phyloP scores from a whole-genome alignment of 257 asterid genomes.

The Lavandula angustifolia region DNA sequence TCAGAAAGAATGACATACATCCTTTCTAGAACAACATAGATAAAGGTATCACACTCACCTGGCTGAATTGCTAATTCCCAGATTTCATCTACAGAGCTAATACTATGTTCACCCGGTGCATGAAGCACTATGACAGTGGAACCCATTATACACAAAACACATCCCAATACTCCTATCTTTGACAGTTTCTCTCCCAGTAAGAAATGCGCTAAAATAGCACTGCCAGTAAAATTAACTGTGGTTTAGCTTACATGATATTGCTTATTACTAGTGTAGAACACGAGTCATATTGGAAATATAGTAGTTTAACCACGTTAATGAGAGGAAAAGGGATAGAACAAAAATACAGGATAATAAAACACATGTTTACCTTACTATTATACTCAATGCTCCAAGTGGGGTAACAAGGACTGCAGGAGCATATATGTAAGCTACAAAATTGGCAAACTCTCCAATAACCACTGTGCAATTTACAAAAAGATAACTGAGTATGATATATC shows the following conservation, averaged over 20 bases:
- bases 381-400: slow-evolving; percentile 83
- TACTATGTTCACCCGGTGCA: slow-evolving; percentile 80
- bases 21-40: neutral
- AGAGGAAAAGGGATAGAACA: neutral
- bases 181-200: slow-evolving; percentile 64
- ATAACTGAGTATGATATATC: slow-evolving; percentile 3
- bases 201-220: slow-evolving; percentile 82
- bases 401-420: slow-evolving; percentile 91
- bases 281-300: neutral
- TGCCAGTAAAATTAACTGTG: slow-evolving; percentile 36
- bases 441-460: slow-evolving; percentile 76
- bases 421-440: slow-evolving; percentile 74
- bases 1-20: neutral
- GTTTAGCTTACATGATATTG: slow-evolving; percentile 17
- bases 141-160: slow-evolving; percentile 73
- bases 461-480: slow-evolving; percentile 44
- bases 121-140: slow-evolving; percentile 76
- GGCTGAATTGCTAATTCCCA: slow-evolving; percentile 82
- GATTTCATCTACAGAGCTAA: slow-evolving; percentile 74
- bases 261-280: slow-evolving; percentile 2
- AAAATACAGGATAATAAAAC: neutral
- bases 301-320: slow-evolving; percentile 6
- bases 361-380: slow-evolving; percentile 64
- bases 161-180: slow-evolving; percentile 75
- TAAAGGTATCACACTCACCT: slow-evolving; percentile 39